Conservation (phyloP, 2,329 filamentous ascomycete genomes). For the Tolypocladium album region DNA sequence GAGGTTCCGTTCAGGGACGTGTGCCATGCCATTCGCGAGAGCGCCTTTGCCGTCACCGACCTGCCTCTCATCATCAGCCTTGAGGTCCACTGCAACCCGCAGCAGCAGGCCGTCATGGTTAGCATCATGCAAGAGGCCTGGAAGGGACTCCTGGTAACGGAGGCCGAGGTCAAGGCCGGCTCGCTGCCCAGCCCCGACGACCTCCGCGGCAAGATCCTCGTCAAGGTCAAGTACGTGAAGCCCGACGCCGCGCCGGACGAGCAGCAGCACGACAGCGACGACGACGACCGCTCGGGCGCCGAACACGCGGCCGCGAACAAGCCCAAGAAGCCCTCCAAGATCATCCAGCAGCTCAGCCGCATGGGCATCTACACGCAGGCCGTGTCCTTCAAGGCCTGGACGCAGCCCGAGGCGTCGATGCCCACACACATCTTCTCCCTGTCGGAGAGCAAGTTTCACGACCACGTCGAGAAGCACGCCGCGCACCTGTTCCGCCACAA, state of each 20-base stretch:
- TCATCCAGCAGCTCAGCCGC: constrained; percentile 62
- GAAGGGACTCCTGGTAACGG: constrained; percentile 58
- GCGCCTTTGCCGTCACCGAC: constrained; percentile 64
- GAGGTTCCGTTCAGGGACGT: constrained; percentile 81
- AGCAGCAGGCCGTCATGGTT: constrained; percentile 86
- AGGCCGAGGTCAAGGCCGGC: constrained; percentile 32
- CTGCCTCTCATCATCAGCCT: constrained; percentile 88
- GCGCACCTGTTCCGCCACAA: constrained; percentile 68
- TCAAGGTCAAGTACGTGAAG: constrained; percentile 68
- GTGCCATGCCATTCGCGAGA: constrained; percentile 67
- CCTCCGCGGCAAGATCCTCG: constrained; percentile 66
- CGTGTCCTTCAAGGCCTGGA: constrained; percentile 70
- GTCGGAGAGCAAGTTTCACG: constrained; percentile 53
- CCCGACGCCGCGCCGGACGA: constrained; percentile 21
- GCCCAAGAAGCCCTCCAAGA: constrained; percentile 42
- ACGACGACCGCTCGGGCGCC: constrained; percentile 27
- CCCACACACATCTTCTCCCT: constrained; percentile 60
- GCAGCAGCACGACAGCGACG: constrained; percentile 14
- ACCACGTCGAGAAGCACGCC: constrained; percentile 39
- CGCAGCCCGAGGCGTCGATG: constrained; percentile 58
- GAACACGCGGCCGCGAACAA: constrained; percentile 23
- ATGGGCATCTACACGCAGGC: constrained; percentile 77
- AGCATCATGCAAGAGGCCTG: constrained; percentile 82
- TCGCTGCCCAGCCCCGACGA: constrained; percentile 57
- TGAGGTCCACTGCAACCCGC: constrained; percentile 72